Evolutionary conservation across 2,329 filamentous ascomycete genomes (phyloP).

Genomic region (Lithohypha guttulata): DNA sequence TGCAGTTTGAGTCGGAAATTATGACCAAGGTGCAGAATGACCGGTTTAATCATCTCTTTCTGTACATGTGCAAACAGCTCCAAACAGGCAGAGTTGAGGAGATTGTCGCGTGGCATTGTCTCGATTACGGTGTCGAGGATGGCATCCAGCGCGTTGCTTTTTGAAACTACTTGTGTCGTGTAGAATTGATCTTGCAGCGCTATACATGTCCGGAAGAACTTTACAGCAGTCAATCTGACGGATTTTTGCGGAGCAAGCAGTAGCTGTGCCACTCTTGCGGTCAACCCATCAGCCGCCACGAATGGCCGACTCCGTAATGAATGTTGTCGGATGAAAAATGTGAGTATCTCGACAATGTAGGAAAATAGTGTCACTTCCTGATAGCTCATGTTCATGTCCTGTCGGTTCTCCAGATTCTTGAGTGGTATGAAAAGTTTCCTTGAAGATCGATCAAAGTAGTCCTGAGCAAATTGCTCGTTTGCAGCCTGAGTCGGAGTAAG

Average conservation of each 20-base stretch:
- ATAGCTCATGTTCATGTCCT: conserved; percentile 56
- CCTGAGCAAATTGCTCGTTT: conserved; percentile 64
- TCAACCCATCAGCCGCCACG: conserved; percentile 67
- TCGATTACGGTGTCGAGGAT: conserved; percentile 74
- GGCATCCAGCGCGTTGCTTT: conserved; percentile 63
- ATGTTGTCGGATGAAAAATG: conserved; percentile 88
- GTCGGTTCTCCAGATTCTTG: conserved; percentile 56
- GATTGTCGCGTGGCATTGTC: conserved; percentile 83
- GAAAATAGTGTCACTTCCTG: conserved; percentile 83
- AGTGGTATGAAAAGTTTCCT: conserved; percentile 78
- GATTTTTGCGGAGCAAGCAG: conserved; percentile 80
- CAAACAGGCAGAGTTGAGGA: conserved; percentile 84
- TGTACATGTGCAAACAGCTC: conserved; percentile 90
- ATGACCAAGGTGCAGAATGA: conserved; percentile 75
- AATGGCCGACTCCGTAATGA: conserved; percentile 78
- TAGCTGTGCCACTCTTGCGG: conserved; percentile 69
- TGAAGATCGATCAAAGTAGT: conserved; percentile 83
- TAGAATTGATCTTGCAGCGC: conserved; percentile 86
- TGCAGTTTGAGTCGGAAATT: conserved; percentile 70
- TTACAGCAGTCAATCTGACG: conserved; percentile 78
- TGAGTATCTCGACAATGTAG: conserved; percentile 84
- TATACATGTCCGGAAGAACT: conserved; percentile 83
- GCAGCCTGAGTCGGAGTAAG: conserved; percentile 56
- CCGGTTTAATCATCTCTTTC: conserved; percentile 66
- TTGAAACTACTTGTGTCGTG: conserved; percentile 69